Evolutionary conservation across 2,329 filamentous ascomycete genomes (phyloP), one percentile per base, ranked within the genome.

Genomic region (Saccharata proteae): DNA sequence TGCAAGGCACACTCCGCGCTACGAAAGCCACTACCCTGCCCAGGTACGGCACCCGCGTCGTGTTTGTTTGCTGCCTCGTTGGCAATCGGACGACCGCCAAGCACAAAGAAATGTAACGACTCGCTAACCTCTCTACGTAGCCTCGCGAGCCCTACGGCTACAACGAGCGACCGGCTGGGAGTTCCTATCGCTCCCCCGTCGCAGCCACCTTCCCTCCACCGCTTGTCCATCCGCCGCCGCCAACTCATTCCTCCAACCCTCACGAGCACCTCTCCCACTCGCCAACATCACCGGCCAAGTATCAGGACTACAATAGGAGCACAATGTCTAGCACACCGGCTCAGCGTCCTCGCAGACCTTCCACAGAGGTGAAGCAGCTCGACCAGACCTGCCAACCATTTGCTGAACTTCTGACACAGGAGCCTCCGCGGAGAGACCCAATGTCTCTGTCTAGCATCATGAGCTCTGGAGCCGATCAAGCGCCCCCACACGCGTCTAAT

Each of bases 381-480:
- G n/a, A n/a, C n/a, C n/a, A n/a, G n/a, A n/a, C n/a, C 43, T 24
- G 7, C 2, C 12, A 25, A 19, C 21, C 14, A 17, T 33, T 20
- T 20, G 22, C 24, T 16, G 30, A 48, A 41, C 37, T 40, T 29
- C 26, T 49, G 49, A 40, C 43, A 20, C 53, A 85, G 71, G 80
- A 79, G 29, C 72, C 80, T 2, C 75, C 73, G 43, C 76, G 85
- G 52, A 68, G 77, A 36, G 81, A 93, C 52, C 80, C 86, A 32
- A 94, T 94, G 86, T 90, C 86, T 4, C 90, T 96, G 49, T 90
- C 84, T 42, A 94, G 86, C 52, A 92, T 96, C 37, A 76, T 96
- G 25, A n/a, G n/a, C n/a, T 88, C 84, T 4, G 85, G 74, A 43
- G 69, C 80, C 34, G 77, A 84, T 34, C 75, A 80, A 32, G 66